phyloP scores from a whole-genome alignment of 305 asterid genomes.

The Fraxinus paxiana region DNA sequence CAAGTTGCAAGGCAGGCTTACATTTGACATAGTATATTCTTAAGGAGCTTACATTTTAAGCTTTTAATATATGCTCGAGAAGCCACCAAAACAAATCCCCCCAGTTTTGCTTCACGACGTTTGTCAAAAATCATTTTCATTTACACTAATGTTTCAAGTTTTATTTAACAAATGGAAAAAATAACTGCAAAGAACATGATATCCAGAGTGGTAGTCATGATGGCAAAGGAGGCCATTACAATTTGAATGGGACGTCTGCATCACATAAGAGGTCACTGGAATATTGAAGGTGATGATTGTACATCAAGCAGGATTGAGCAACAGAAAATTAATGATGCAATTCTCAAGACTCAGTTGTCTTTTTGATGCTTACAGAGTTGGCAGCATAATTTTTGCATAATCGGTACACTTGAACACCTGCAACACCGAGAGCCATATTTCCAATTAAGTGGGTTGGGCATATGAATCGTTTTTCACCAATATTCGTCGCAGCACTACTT shows the following conservation, averaged over 20 bases:
- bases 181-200: neutral
- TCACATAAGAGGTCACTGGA: neutral
- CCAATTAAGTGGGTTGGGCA: neutral
- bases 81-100: conserved; percentile 4
- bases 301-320: neutral
- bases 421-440: neutral
- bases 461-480: neutral
- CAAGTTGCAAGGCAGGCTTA: neutral
- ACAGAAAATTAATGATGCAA: neutral
- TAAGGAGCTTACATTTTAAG: neutral
- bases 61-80: neutral
- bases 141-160: neutral
- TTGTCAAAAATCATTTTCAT: neutral
- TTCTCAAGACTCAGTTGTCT: neutral
- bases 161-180: neutral
- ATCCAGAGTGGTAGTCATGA: neutral
- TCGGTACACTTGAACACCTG: neutral
- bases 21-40: neutral
- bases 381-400: neutral
- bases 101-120: neutral
- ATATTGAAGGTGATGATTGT: neutral
- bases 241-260: neutral
- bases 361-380: neutral
- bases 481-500: neutral
- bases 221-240: conserved; percentile 3